Percentiles rank a stretch among this genome's conserved stretches.
These are phyloP conservation scores for Lasiodiplodia citricola DNA, from an alignment of 2,329 filamentous ascomycete genomes.

Conservation along the genomic window DNA sequence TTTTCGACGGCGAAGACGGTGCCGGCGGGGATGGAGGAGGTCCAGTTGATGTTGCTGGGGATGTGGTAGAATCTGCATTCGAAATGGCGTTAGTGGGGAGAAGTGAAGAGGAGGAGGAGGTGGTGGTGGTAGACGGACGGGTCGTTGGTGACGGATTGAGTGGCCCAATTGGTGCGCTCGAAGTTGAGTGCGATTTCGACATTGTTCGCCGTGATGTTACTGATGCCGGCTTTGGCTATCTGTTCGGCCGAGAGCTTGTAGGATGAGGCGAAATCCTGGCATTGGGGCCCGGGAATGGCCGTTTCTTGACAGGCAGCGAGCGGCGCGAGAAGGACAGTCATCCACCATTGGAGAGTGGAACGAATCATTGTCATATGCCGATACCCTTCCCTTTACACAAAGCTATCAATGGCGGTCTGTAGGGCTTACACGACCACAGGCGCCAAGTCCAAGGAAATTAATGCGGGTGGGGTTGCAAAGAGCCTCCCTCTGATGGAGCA, in stretches of 20 bases:
- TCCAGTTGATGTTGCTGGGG: background rate
- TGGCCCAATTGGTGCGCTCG: conserved; percentile 37
- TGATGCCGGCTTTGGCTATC: conserved; percentile 2
- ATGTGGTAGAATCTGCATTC: background rate
- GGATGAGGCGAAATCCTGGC: conserved; percentile 7
- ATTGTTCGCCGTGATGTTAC: conserved; percentile 14
- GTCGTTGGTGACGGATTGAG: conserved; percentile 37
- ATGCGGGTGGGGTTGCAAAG: background rate
- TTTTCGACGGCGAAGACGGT: conserved; percentile 49
- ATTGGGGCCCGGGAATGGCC: conserved; percentile 5
- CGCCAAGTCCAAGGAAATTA: background rate
- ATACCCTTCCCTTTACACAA: background rate
- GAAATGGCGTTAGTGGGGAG: conserved; percentile 18
- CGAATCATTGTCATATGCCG: background rate
- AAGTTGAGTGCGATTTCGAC: conserved; percentile 35
- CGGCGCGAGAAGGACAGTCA: background rate
- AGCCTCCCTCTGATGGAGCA: too few relatives aligned
- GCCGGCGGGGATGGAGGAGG: conserved; percentile 38
- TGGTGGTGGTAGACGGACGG: conserved; percentile 49
- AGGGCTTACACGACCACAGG: background rate
- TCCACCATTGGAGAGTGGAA: background rate
- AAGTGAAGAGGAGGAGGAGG: conserved; percentile 30
- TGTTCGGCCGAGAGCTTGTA: conserved; percentile 4
- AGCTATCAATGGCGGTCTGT: background rate
- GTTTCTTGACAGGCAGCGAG: background rate